These are phyloP conservation scores for Tetrapyrgos nigripes DNA, from an alignment of 1,284 basidiomycete species.

Conservation along the genomic window DNA sequence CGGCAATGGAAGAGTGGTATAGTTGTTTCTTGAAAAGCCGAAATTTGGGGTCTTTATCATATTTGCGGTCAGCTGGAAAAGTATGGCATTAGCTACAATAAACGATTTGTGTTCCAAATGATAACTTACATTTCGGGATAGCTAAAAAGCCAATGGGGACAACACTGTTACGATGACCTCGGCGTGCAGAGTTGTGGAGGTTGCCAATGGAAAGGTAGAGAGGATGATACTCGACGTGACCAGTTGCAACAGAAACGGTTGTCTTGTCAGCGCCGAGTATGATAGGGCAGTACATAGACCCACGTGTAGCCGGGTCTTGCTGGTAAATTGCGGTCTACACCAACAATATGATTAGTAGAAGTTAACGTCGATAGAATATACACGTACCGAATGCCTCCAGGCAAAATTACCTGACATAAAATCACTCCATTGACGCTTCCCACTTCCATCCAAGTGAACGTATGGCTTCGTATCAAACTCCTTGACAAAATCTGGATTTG, in stretches of 20 bases:
- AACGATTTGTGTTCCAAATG: neutral
- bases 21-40: constrained; percentile 23
- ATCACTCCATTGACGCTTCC: constrained; percentile 23
- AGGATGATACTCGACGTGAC: constrained; percentile 39
- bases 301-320: constrained; percentile 26
- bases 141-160: constrained; percentile 29
- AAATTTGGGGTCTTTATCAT: constrained; percentile 24
- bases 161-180: constrained; percentile 27
- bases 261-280: constrained; percentile 44
- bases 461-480: constrained; percentile 25
- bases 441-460: constrained; percentile 22
- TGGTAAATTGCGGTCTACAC: constrained; percentile 31
- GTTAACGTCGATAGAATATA: neutral
- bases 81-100: neutral
- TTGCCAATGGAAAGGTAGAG: constrained; percentile 35
- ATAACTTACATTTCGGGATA: constrained; percentile 29
- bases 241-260: constrained; percentile 39
- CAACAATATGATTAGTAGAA: neutral
- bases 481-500: constrained; percentile 17
- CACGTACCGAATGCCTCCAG: constrained; percentile 21
- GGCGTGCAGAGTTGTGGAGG: constrained; percentile 25
- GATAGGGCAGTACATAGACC: constrained; percentile 34
- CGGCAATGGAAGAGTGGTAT: constrained; percentile 17
- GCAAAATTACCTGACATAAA: constrained; percentile 36
- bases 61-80: constrained; percentile 22